Evolutionary conservation across 2,329 filamentous ascomycete genomes (phyloP), one percentile per base, ranked within the genome.

Genomic region (Penicillium fuscoglaucum): DNA sequence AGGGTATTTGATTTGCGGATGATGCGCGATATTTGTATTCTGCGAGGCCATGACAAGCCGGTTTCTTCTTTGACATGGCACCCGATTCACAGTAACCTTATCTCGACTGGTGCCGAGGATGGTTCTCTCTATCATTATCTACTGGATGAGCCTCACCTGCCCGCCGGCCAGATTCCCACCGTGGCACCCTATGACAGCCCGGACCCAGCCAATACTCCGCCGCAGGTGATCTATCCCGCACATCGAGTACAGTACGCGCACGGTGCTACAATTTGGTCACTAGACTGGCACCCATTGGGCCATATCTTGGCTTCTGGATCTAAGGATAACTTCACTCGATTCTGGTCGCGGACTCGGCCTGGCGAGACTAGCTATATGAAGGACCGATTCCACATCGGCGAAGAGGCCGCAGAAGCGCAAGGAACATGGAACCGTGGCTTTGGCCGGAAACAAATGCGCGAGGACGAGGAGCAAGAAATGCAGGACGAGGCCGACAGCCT

Each of bases 241-340:
- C 93, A 98, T 79, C 89, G 87, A 69, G 79, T 97, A 33, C 86
- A 90, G 8, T 93, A 88, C 70, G 95, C 95, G 0, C 95, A 99
- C 74, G 90, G 96, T 66, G 96, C 93, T 72, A 91, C 92, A 19
- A 95, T 99, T 64, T 99, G 95, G 95, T 96, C 93, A 19, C 84
- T 99, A 50, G 93, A 97, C 78, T 99, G 95, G 93, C 95, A 99
- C 72, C 95, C 95, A 0, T 83, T 98, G 0, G 95, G 95, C 29
- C 95, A 99, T 71, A 93, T 99, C 62, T 84, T 99, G 8, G 93
- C 93, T 0, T 96, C 93, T 2, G 95, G 95, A 13, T 96, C 93
- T 12, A 98, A 99, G 74, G 95, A 99, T 74, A 89, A 95, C 41
- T 93, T 96, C 61, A 98, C 95, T 2, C 88, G 95, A 48, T 99